Evolutionary conservation across 2,329 filamentous ascomycete genomes (phyloP).

Genomic region (Nemania sp.): DNA sequence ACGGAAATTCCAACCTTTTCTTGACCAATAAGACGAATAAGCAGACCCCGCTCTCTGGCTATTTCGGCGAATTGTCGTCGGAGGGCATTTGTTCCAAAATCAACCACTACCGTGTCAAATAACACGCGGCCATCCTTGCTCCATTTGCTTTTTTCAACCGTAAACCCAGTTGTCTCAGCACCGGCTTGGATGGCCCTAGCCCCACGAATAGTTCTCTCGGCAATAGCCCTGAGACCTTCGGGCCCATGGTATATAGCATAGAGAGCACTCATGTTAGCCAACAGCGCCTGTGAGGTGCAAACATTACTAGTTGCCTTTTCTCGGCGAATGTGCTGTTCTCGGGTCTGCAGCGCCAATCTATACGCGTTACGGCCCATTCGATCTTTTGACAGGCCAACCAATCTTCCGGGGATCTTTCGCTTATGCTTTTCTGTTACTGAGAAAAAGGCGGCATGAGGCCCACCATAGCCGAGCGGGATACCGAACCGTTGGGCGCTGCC

Average conservation of each 20-base stretch:
- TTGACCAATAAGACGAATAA: conserved; percentile 72
- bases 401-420: conserved; percentile 90
- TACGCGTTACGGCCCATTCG: conserved; percentile 84
- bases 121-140: conserved; percentile 67
- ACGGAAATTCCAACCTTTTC: conserved; percentile 78
- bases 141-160: conserved; percentile 69
- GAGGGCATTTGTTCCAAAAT: conserved; percentile 60
- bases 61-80: conserved; percentile 65
- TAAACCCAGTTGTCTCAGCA: conserved; percentile 71
- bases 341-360: conserved; percentile 86
- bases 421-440: conserved; percentile 91
- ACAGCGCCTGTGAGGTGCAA: conserved; percentile 91
- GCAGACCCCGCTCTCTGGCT: conserved; percentile 64
- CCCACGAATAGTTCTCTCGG: conserved; percentile 78
- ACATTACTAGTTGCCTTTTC: conserved; percentile 99
- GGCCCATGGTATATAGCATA: conserved; percentile 96
- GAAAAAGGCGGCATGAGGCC: conserved; percentile 97
- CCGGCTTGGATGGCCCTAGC: conserved; percentile 76
- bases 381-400: conserved; percentile 93
- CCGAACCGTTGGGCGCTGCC: conserved; percentile 92
- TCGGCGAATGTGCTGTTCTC: conserved; percentile 94
- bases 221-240: conserved; percentile 83
- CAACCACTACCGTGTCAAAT: conserved; percentile 85
- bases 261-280: conserved; percentile 96
- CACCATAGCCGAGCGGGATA: conserved; percentile 91